Conservation (phyloP, 2,329 filamentous ascomycete species). For the Bipolaris cookei region DNA sequence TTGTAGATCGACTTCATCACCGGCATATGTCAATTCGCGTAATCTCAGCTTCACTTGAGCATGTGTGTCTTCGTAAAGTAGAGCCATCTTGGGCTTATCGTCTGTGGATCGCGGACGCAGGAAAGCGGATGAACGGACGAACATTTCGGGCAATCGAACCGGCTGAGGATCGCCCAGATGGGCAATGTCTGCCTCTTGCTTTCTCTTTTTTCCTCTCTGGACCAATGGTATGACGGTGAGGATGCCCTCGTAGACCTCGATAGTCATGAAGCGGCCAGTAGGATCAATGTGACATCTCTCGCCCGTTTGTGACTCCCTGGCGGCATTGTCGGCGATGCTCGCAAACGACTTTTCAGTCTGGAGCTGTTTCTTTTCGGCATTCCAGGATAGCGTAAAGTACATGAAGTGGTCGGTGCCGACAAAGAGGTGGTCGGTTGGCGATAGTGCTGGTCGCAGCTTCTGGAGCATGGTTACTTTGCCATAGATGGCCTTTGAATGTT, state of each 20-base stretch:
- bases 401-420: constrained; percentile 88
- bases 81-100: constrained; percentile 65
- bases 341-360: constrained; percentile 65
- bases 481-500: constrained; percentile 75
- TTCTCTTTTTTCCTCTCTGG: constrained; percentile 59
- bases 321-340: constrained; percentile 65
- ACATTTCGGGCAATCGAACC: constrained; percentile 69
- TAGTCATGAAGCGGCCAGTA: constrained; percentile 69
- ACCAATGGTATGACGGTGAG: constrained; percentile 68
- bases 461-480: constrained; percentile 87
- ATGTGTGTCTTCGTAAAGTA: constrained; percentile 69
- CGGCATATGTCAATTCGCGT: constrained; percentile 60
- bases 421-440: constrained; percentile 82
- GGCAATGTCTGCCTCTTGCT: constrained; percentile 57
- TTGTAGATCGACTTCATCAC: constrained; percentile 61
- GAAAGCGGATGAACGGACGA: constrained; percentile 70
- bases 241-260: constrained; percentile 73
- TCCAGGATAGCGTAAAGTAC: constrained; percentile 91
- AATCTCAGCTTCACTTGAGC: constrained; percentile 62
- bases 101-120: constrained; percentile 60
- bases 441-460: constrained; percentile 75
- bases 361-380: constrained; percentile 62
- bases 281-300: constrained; percentile 87
- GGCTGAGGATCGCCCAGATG: constrained; percentile 67
- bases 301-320: constrained; percentile 78